phyloP scores from a whole-genome alignment of 176 grass and related monocot genomes.

The Raddia distichophylla region DNA sequence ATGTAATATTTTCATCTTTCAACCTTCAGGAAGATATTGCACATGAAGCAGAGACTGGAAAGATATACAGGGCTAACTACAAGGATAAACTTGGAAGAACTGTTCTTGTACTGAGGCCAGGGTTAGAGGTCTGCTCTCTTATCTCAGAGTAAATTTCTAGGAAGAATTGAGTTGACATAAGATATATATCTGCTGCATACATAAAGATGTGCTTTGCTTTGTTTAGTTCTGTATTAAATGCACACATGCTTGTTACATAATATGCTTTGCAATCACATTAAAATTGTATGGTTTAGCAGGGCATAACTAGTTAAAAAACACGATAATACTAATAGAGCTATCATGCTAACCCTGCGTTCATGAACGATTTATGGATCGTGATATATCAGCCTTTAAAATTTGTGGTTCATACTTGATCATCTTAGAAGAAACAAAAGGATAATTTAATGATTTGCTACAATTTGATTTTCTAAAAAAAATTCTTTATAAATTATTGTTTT shows the following conservation, averaged over 20 bases:
- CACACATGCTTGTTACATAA: neutral
- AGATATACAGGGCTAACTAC: conserved; percentile 80
- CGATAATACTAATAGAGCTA: neutral
- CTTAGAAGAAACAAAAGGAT: conserved; percentile 6
- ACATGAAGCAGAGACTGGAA: conserved; percentile 77
- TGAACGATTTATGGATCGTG: neutral
- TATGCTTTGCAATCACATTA: conserved; percentile 7
- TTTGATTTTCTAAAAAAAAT: neutral
- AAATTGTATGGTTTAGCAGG: neutral
- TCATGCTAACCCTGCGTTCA: conserved; percentile 3
- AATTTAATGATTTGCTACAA: neutral
- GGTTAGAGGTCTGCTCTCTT: conserved; percentile 60
- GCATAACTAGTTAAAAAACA: neutral
- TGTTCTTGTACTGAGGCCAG: conserved; percentile 84
- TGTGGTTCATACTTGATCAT: neutral
- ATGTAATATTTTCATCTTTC: conserved; percentile 22
- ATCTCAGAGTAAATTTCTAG: neutral
- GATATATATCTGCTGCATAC: neutral
- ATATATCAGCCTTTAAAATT: neutral
- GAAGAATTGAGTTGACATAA: conserved; percentile 20
- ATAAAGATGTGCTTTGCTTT: conserved; percentile 12
- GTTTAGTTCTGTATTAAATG: neutral
- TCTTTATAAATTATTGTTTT: neutral
- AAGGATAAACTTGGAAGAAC: conserved; percentile 74
- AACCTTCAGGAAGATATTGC: conserved; percentile 65